These are phyloP conservation scores for Lolium rigidum DNA, from an alignment of 176 grass and related monocot species.

Conservation along the genomic window DNA sequence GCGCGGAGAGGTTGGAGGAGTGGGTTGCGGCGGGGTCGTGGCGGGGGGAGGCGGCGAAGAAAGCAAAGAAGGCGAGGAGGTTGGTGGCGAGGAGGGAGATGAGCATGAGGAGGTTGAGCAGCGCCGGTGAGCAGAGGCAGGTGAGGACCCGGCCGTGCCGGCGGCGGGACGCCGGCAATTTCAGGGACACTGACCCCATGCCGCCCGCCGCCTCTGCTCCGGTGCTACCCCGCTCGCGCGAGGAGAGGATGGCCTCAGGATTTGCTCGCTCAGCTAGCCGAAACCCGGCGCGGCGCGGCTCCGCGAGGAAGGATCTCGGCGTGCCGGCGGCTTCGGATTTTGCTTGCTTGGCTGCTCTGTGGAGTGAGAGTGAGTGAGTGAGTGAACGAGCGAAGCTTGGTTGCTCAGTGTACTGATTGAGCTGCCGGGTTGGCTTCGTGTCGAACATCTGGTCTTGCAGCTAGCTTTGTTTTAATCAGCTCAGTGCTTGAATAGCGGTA, in stretches of 20 bases:
- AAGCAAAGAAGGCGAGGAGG: constrained; percentile 82
- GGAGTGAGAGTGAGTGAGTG: background rate
- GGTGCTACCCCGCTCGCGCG: background rate
- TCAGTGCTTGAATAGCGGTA: too few species aligned
- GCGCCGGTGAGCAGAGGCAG: constrained; percentile 60
- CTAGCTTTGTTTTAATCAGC: too few species aligned
- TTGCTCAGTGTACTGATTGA: too few species aligned
- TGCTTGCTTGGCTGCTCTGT: constrained; percentile 4
- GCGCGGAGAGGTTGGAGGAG: constrained; percentile 56
- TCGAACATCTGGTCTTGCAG: too few species aligned
- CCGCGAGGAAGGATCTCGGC: constrained; percentile 34
- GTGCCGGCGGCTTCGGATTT: background rate
- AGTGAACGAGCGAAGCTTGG: too few species aligned
- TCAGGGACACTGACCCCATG: constrained; percentile 91
- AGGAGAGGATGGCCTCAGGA: background rate
- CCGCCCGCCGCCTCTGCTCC: background rate
- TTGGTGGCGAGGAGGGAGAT: constrained; percentile 87
- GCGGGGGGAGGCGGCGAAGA: constrained; percentile 51
- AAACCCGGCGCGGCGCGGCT: background rate
- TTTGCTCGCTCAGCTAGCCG: background rate
- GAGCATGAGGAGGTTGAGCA: constrained; percentile 82
- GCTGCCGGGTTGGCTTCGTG: too few species aligned
- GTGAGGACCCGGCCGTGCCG: constrained; percentile 49
- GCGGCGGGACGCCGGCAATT: constrained; percentile 56
- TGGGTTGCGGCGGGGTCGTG: background rate